Evolutionary conservation across 345 rosid species (phyloP), one percentile per base, ranked within the genome.

Genomic region (Populus ilicifolia): DNA sequence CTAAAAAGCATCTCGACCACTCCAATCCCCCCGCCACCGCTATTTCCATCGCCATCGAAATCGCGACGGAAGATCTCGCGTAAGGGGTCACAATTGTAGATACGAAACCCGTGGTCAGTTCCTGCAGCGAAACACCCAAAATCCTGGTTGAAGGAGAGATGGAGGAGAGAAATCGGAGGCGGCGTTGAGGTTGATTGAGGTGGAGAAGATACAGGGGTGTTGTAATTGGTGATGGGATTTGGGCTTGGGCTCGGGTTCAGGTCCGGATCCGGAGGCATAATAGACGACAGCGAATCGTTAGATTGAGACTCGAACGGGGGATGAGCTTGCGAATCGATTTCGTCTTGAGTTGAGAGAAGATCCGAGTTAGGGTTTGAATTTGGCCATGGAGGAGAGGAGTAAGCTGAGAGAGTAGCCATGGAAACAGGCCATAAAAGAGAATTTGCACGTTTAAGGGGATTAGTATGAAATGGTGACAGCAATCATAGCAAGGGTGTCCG

Each of bases 1-100:
- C 97, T 86, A 80, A 93, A 96, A 30, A 92, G 92, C 99, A 96
- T 96, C 82, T 91, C 96, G 3, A 91, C 93, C 5, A 87, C 90
- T 2, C 92, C 92, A 48, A 96, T 83, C 16, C 98, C 98, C 44
- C 92, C 88, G 8, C 89, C 91, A 29, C 78, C 72, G 20, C 79
- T 35, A 13, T 38, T 44, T 9, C 50, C 18, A 20, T 14, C 35
- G n/a, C 89, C 86, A 48, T 88, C 97, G 69, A 96, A 91, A 76
- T 96, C 97, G 5, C 98, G 94, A 76, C 97, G 92, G 83, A 94
- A 94, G 35, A 91, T 90, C 91, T 96, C 99, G 16, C 97, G 93
- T 65, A 96, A 91, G 0, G 97, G 97, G 39, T 92, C 98, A 81
- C 98, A 94, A 71, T 92, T 96, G 77, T 88, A 90, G 88, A 94